Conservation (phyloP, 2,329 filamentous ascomycete species). For the Apiospora arundinis region DNA sequence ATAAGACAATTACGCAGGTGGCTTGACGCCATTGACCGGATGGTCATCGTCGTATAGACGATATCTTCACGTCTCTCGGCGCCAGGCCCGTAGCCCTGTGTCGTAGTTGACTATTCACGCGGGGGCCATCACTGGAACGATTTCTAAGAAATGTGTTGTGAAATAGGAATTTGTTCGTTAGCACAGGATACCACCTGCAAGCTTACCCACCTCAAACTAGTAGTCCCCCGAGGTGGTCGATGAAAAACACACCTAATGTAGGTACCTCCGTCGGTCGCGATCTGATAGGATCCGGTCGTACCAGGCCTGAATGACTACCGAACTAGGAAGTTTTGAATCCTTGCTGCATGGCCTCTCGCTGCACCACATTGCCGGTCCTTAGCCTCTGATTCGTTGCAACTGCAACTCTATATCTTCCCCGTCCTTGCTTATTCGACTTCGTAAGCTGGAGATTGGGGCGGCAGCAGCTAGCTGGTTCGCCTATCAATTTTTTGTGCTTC, state of each 20-base stretch:
- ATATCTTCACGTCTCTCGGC: neutral
- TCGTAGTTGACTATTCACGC: neutral
- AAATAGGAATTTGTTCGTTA: neutral
- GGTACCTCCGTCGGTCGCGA: neutral
- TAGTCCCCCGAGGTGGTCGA: neutral
- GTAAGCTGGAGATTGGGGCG: neutral
- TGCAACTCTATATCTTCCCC: neutral
- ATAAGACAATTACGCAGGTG: conserved; percentile 7
- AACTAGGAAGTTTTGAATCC: conserved; percentile 14
- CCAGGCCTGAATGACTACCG: neutral
- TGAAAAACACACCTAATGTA: neutral
- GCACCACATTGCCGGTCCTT: conserved; percentile 14
- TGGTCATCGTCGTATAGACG: neutral
- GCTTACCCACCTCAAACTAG: conserved; percentile 9
- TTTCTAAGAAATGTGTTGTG: neutral
- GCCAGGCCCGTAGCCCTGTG: neutral
- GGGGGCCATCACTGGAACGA: neutral
- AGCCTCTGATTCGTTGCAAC: neutral
- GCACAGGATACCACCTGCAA: conserved; percentile 5
- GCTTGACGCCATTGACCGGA: neutral
- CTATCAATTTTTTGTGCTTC: neutral
- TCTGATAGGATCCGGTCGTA: conserved; percentile 9
- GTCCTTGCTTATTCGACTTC: neutral
- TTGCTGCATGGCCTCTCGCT: neutral
- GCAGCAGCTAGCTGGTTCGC: neutral